These are phyloP conservation scores for Trametes villosa DNA, from an alignment of 768 basidiomycete genomes.

Conservation along the genomic window DNA sequence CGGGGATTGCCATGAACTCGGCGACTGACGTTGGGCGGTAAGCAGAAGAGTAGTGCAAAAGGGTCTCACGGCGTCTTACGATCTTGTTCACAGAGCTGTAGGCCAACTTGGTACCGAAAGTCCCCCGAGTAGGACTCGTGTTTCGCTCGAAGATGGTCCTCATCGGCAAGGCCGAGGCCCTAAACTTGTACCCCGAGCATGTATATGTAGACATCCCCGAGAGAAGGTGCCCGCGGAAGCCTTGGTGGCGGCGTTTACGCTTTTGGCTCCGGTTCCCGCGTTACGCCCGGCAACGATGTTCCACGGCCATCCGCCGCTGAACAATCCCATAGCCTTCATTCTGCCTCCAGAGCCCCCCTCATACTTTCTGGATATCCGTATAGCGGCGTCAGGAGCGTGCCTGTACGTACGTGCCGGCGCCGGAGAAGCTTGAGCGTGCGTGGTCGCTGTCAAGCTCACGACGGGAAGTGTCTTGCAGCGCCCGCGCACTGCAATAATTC, in stretches of 20 bases:
- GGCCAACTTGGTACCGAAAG: not conserved
- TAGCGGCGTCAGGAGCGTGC: not conserved
- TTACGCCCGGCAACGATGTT: not conserved
- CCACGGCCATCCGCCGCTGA: not conserved
- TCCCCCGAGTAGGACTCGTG: not conserved
- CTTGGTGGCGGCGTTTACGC: not conserved
- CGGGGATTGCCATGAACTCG: not conserved
- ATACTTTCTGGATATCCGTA: not conserved
- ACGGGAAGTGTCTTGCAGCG: not conserved
- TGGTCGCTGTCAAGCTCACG: not conserved
- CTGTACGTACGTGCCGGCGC: conserved; percentile 5
- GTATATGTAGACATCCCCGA: not conserved
- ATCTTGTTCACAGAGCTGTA: not conserved
- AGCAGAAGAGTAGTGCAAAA: not conserved
- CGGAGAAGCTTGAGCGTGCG: not conserved
- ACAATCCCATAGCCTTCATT: not conserved
- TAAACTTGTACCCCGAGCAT: not conserved
- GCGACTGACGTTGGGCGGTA: too few relatives aligned
- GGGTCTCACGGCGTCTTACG: not conserved
- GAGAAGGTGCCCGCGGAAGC: not conserved
- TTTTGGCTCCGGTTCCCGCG: not conserved
- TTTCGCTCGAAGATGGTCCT: too few relatives aligned
- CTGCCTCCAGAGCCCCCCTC: not conserved
- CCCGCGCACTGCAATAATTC: not conserved
- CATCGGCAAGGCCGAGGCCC: not conserved